Evolutionary conservation across 805 yeast genomes (phyloP), one percentile per base, ranked within the genome.

Genomic region (Teunomyces kruisii): DNA sequence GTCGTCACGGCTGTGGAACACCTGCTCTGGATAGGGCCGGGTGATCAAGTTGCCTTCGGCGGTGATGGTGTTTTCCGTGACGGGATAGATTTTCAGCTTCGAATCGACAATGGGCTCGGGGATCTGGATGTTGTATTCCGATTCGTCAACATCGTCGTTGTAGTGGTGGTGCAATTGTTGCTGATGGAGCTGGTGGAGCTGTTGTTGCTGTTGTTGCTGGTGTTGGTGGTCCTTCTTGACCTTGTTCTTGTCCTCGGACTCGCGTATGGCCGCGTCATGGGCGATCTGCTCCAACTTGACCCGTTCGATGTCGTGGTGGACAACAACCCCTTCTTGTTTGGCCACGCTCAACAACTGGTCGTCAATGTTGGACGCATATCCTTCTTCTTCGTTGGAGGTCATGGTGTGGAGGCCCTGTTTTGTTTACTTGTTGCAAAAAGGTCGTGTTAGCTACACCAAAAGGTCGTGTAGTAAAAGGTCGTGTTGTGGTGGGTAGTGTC

Each of bases 1-100:
- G 40, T 74, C 79, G 19, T 73, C 74, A 22, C 80, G 70, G 36
- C 68, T 66, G 44, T 72, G 76, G 55, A 79, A 79, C 16, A 68
- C 72, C 53, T 77, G 80, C 50, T 76, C 80, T 13, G 79, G 79
- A 50, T 74, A 75, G 47, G 79, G 77, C 30, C 80, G 72, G 5
- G 83, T 78, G 54, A 77, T 73, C 51, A 78, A 64, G 54, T 74
- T 74, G 1, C 80, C 80, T 47, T 71, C 75, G 32, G 75, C 72
- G 7, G 76, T 71, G 48, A 72, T 72, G 39, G 77, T 72, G 51
- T 72, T 72, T 47, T 72, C 76, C 28, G 64, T 58, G 22, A 61
- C 65, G 2, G 77, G 77, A 48, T 70, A 72, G 37, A 72, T 72
- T 44, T 68, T 70, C 66, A 63, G 65, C 50, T 70, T 69, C 28